Evolutionary conservation across 2,329 filamentous ascomycete genomes (phyloP), one percentile per base, ranked within the genome.

Genomic region (Claviceps pazoutovae): DNA sequence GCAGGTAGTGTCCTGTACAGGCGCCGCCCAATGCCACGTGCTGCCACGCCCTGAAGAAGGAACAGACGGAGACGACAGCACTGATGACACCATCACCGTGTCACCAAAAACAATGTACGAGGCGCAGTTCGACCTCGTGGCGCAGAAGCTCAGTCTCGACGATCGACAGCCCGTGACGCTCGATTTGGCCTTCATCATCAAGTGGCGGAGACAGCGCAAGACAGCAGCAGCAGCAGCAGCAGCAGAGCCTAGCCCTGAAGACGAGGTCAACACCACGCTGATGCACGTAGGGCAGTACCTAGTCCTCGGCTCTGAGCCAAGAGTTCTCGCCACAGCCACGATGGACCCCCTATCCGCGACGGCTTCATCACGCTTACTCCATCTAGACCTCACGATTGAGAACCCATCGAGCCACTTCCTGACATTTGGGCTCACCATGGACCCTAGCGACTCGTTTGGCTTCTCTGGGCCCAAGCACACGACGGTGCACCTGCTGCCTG

Each of bases 351-450:
- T 67, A 19, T 60, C 63, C 3, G 61, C 61, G 11, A 58, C 61
- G 26, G 23, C 45, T 2, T 56, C 58, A 43, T 53, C 66, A 50
- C 52, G 60, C 11, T 61, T 78, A 8, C 56, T 78, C 45, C 68
- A 72, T 52, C 64, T 82, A 14, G 69, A 75, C 43, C 64, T 80
- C 63, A 88, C 82, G 3, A 81, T 98, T 52, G 93, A 98, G 68
- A 98, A 98, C 64, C 86, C 90, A 0, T 96, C 91, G 0, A 85
- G 83, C 64, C 93, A 98, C 66, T 94, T 95, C 68, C 78, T 98
- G 48, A 95, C 90, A 0, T 98, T 98, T 68, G 89, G 87, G 34
- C 68, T 97, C 48, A 82, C 76, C 26, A 95, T 98, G 89, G 91
- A 98, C 59, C 86, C 89, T 2, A 91, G 82, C 63, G 88, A 95